Percentiles rank a stretch among this genome's conserved stretches.
phyloP scores from a whole-genome alignment of 257 asterid species.

The Solanum clarkiae region DNA sequence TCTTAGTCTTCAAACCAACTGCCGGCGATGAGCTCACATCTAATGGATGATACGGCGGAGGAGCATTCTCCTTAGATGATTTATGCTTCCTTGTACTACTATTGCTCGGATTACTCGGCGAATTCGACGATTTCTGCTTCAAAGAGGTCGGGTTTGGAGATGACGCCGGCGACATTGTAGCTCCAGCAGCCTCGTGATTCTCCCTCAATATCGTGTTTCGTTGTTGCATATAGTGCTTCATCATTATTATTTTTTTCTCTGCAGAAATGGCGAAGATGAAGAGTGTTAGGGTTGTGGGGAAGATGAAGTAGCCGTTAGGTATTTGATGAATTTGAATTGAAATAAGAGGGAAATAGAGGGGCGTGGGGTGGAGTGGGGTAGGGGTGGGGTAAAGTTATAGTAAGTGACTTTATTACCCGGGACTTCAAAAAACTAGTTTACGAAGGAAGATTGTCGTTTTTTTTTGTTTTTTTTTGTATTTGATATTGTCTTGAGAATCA shows the following conservation, averaged over 20 bases:
- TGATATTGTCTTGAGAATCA: too few relatives aligned
- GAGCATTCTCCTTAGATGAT: slow-evolving; percentile 73
- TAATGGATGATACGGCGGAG: slow-evolving; percentile 20
- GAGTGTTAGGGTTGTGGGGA: background rate
- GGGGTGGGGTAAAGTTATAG: background rate
- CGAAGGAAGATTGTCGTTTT: background rate
- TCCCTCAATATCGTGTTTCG: slow-evolving; percentile 47
- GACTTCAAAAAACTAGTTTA: background rate
- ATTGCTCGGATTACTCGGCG: slow-evolving; percentile 9
- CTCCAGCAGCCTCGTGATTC: slow-evolving; percentile 15
- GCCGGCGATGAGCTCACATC: slow-evolving; percentile 15
- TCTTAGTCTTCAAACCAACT: slow-evolving; percentile 26
- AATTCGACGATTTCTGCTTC: slow-evolving; percentile 12
- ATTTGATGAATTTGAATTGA: background rate
- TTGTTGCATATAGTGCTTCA: slow-evolving; percentile 56
- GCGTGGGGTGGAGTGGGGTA: too few relatives aligned
- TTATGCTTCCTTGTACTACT: slow-evolving; percentile 27
- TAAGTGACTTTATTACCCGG: background rate
- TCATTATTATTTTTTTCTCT: background rate
- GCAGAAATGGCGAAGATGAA: background rate
- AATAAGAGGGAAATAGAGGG: background rate
- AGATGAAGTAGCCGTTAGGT: background rate
- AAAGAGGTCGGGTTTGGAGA: slow-evolving; percentile 49
- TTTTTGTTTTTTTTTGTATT: too few relatives aligned
- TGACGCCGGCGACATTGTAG: background rate